Evolutionary conservation across 1,284 basidiomycete genomes (phyloP).

Genomic region (Trametes hirsuta): DNA sequence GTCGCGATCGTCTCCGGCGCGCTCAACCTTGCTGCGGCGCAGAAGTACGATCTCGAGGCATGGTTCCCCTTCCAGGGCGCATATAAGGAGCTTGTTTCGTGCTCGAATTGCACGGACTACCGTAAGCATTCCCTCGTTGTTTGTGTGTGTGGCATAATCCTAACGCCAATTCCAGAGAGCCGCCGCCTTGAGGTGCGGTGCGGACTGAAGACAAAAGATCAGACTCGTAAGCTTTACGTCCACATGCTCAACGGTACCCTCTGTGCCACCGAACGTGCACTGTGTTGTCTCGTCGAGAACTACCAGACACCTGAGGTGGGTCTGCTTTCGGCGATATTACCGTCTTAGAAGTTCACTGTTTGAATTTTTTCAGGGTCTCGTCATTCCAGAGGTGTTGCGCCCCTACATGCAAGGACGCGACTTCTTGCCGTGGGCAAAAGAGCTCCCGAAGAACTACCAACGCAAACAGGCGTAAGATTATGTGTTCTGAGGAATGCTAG

Average conservation of each 20-base stretch:
- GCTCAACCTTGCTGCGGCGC: conserved; percentile 94
- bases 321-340: conserved; percentile 11
- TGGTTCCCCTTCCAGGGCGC: conserved; percentile 99
- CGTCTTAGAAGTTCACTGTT: background rate
- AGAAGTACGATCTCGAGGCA: conserved; percentile 98
- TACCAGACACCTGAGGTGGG: conserved; percentile 93
- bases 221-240: conserved; percentile 88
- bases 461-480: conserved; percentile 63
- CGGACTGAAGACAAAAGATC: conserved; percentile 87
- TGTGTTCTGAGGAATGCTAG: background rate
- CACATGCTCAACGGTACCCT: conserved; percentile 99
- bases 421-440: conserved; percentile 88
- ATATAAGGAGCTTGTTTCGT: conserved; percentile 95
- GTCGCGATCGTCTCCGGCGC: conserved; percentile 97
- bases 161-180: conserved; percentile 62
- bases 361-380: conserved; percentile 64
- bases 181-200: conserved; percentile 89
- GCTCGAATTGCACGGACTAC: conserved; percentile 94
- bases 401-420: conserved; percentile 97
- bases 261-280: conserved; percentile 93
- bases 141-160: background rate
- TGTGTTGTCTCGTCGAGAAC: conserved; percentile 99
- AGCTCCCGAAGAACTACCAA: conserved; percentile 79
- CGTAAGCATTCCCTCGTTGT: conserved; percentile 47
- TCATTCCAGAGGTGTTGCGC: conserved; percentile 85